phyloP scores from a whole-genome alignment of 1,284 basidiomycete genomes.

The Xanthoconium separans region DNA sequence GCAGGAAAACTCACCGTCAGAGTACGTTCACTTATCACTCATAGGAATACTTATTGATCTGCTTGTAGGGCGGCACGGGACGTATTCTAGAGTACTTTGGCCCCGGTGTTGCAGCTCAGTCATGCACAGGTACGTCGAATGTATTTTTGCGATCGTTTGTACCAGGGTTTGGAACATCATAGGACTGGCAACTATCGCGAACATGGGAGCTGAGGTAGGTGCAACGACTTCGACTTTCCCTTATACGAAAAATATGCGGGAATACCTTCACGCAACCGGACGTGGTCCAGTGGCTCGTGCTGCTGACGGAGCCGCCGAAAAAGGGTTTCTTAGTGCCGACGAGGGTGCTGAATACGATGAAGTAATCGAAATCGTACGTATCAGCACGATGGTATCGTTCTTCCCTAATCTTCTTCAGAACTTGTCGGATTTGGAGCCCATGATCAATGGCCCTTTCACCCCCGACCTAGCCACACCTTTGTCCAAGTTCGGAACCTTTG shows the following conservation, averaged over 20 bases:
- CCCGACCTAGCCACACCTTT: constrained; percentile 95
- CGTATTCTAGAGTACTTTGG: constrained; percentile 98
- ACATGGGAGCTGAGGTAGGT: constrained; percentile 99
- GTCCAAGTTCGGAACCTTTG: constrained; percentile 84
- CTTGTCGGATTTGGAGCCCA: constrained; percentile 90
- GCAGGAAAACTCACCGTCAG: constrained; percentile 94
- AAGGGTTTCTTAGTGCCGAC: constrained; percentile 83
- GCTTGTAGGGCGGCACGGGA: constrained; percentile 84
- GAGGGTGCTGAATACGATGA: constrained; percentile 95
- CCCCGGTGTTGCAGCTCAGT: constrained; percentile 87
- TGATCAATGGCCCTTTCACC: constrained; percentile 97
- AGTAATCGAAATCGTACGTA: constrained; percentile 85
- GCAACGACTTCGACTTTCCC: constrained; percentile 99
- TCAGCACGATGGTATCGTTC: background rate
- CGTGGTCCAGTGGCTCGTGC: constrained; percentile 85
- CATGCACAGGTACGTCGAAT: constrained; percentile 77
- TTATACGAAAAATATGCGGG: constrained; percentile 87
- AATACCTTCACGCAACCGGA: constrained; percentile 89
- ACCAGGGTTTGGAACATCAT: background rate
- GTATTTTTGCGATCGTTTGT: background rate
- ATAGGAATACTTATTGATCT: constrained; percentile 6
- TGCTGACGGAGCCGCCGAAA: constrained; percentile 80
- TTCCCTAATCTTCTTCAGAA: constrained; percentile 49
- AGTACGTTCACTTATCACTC: constrained; percentile 43
- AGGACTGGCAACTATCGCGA: constrained; percentile 92